These are phyloP conservation scores for Phytopythium litorale DNA, from an alignment of 352 stramenopile species.

Conservation along the genomic window DNA sequence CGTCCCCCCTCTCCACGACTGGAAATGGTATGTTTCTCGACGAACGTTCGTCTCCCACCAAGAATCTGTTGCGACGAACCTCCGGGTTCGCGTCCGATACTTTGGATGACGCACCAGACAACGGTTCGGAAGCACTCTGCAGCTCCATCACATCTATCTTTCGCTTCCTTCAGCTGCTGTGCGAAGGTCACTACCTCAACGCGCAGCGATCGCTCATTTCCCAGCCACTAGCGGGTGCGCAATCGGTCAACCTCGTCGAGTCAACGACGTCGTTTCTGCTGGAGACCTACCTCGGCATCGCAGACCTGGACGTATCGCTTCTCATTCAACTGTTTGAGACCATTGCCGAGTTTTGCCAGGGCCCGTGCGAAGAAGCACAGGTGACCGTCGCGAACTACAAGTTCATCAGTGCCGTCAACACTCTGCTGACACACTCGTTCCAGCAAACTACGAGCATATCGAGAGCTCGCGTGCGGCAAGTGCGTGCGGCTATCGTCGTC, in stretches of 20 bases:
- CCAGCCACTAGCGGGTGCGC: conserved; percentile 18
- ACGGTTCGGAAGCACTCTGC: not conserved
- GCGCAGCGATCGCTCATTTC: conserved; percentile 52
- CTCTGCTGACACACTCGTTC: conserved; percentile 56
- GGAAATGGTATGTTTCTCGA: not conserved
- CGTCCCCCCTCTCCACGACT: not conserved
- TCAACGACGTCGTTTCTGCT: conserved; percentile 61
- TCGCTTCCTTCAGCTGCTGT: conserved; percentile 69
- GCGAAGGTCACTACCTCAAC: conserved; percentile 68
- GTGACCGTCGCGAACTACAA: conserved; percentile 72
- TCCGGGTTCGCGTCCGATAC: not conserved
- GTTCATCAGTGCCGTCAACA: conserved; percentile 72
- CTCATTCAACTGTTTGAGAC: conserved; percentile 75
- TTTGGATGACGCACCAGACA: not conserved
- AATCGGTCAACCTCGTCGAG: conserved; percentile 57
- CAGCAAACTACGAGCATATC: conserved; percentile 11
- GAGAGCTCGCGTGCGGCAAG: conserved; percentile 16
- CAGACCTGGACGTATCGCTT: conserved; percentile 44
- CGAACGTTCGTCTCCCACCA: not conserved
- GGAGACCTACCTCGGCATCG: conserved; percentile 50
- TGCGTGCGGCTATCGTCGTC: conserved; percentile 54
- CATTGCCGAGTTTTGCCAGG: conserved; percentile 78
- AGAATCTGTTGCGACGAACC: conserved; percentile 3
- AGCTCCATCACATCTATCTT: conserved; percentile 48
- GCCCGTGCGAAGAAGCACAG: conserved; percentile 65